A percentile compares a stretch with the other conserved stretches of the same genome.
Evolutionary conservation across 495 filamentous ascomycete species (phyloP).

Genomic region (Aspergillus heteromorphus): DNA sequence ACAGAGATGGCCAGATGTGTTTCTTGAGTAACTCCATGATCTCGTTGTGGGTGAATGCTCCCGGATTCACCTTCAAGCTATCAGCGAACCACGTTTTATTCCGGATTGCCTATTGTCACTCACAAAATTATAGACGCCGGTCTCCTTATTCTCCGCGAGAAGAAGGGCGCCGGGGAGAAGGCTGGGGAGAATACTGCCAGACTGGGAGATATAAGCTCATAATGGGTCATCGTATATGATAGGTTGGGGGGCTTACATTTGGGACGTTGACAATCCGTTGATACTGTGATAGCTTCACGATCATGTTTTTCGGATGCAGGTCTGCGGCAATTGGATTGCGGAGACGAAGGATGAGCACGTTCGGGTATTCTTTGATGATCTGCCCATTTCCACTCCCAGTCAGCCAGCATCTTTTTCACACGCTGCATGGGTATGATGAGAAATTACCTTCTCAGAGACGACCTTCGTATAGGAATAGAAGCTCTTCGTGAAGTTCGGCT

Average conservation of each 20-base stretch:
- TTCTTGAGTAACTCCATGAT: constrained; percentile 4
- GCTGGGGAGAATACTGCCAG: constrained; percentile 1
- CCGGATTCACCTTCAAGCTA: not conserved
- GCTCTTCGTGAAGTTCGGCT: not conserved
- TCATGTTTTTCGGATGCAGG: constrained; percentile 1
- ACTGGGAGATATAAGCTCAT: not conserved
- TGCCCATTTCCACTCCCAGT: too few relatives aligned
- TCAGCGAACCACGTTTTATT: not conserved
- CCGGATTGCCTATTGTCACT: not conserved
- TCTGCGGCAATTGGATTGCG: constrained; percentile 4
- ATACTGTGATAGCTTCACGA: not conserved
- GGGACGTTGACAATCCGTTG: not conserved
- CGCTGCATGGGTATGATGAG: not conserved
- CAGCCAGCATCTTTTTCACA: not conserved
- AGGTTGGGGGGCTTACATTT: not conserved
- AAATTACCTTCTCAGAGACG: not conserved
- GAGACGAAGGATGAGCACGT: not conserved
- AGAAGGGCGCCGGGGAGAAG: constrained; percentile 3
- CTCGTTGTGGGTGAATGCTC: constrained; percentile 2
- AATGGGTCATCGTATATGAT: too few relatives aligned
- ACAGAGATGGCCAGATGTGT: not conserved
- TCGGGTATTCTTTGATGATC: constrained; percentile 1
- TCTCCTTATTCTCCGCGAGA: not conserved
- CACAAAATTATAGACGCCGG: constrained; percentile 4
- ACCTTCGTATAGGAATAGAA: not conserved